Conservation (phyloP, 2,329 filamentous ascomycete genomes). For the Ascochyta koolunga region DNA sequence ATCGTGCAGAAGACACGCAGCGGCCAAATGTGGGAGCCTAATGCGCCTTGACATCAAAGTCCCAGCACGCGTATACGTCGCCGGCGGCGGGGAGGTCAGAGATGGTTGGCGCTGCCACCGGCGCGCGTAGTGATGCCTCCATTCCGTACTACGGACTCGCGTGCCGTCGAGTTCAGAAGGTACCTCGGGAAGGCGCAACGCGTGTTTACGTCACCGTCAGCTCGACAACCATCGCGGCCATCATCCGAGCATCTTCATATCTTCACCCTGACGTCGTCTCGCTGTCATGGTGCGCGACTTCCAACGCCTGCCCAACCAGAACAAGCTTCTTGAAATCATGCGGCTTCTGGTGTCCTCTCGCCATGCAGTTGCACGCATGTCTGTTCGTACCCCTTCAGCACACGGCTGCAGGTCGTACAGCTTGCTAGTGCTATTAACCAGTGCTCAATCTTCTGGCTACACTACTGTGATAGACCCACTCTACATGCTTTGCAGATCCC, state of each 20-base stretch:
- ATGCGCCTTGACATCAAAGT: slow-evolving; percentile 17
- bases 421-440: neutral
- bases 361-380: neutral
- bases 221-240: slow-evolving; percentile 4
- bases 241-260: slow-evolving; percentile 3
- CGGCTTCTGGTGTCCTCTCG: neutral
- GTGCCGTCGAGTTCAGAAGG: slow-evolving; percentile 1
- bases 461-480: neutral
- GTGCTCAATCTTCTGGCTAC: neutral
- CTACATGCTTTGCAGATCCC: neutral
- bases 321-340: neutral
- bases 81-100: neutral
- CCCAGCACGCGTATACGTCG: slow-evolving; percentile 1
- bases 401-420: neutral
- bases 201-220: slow-evolving; percentile 15
- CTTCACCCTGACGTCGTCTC: neutral
- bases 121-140: slow-evolving; percentile 10
- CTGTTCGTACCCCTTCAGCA: neutral
- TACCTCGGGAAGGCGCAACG: slow-evolving; percentile 8
- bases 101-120: slow-evolving; percentile 9
- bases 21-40: slow-evolving; percentile 9
- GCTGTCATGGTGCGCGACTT: neutral
- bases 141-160: slow-evolving; percentile 9
- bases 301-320: neutral
- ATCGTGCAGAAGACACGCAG: slow-evolving; percentile 25